Evolutionary conservation across 2,329 filamentous ascomycete genomes (phyloP).

Genomic region (Trichoderma semiorbis): DNA sequence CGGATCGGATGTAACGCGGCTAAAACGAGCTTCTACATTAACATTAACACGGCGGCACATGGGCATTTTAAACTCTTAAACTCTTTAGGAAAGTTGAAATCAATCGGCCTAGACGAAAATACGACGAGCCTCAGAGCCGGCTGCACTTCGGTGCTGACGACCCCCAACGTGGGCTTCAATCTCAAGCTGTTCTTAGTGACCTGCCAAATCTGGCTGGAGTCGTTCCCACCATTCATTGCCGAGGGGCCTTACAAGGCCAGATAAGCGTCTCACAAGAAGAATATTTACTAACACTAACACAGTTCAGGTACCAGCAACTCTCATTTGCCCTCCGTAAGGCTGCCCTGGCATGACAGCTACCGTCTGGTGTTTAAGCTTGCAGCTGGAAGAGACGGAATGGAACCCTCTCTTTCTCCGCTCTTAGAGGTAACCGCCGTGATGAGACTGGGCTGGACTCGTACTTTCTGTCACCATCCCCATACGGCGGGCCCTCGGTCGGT

Average conservation of each 20-base stretch:
- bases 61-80: neutral
- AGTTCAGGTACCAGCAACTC: neutral
- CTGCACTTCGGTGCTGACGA: constrained; percentile 18
- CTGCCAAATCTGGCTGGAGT: constrained; percentile 16
- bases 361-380: neutral
- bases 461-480: neutral
- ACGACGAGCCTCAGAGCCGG: neutral
- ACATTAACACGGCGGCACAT: neutral
- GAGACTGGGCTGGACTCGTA: neutral
- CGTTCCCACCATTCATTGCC: neutral
- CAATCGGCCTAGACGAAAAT: neutral
- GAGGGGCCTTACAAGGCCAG: neutral
- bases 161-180: constrained; percentile 8
- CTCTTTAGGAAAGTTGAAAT: neutral
- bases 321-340: neutral
- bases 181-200: neutral
- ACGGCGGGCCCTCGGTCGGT: neutral
- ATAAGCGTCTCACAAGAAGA: constrained; percentile 9
- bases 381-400: neutral
- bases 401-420: neutral
- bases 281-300: too few species aligned
- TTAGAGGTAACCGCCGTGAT: neutral
- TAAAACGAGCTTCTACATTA: neutral
- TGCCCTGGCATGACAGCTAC: neutral
- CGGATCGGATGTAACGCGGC: constrained; percentile 4